Evolutionary conservation across 176 grass and related monocot genomes (phyloP).

Genomic region (Zea luxurians): DNA sequence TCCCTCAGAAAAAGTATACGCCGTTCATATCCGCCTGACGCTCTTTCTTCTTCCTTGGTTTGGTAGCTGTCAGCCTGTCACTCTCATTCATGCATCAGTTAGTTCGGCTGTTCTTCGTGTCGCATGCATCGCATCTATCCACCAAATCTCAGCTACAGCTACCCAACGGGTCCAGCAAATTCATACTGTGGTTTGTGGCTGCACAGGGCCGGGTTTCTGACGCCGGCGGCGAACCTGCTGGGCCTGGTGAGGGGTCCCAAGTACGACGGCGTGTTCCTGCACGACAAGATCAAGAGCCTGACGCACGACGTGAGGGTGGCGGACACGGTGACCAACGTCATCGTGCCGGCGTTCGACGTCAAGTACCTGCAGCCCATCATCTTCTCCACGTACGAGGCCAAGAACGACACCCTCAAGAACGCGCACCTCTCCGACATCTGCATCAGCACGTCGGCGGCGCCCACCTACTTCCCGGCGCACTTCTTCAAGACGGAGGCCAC

Average conservation of each 20-base stretch:
- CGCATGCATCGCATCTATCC: no score
- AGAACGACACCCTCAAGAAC: slow-evolving; percentile 36
- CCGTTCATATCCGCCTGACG: no score
- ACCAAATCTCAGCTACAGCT: no score
- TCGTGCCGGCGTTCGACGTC: slow-evolving; percentile 41
- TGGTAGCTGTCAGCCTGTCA: no score
- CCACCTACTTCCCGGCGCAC: slow-evolving; percentile 61
- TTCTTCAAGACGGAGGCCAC: slow-evolving; percentile 20
- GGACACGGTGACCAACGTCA: no score
- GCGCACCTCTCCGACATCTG: slow-evolving; percentile 68
- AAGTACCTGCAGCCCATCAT: slow-evolving; percentile 55
- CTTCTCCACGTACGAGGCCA: slow-evolving; percentile 62
- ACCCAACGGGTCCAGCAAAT: no score
- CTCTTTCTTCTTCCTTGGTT: no score
- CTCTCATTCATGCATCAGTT: no score
- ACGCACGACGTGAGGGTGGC: no score
- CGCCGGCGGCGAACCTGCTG: neutral
- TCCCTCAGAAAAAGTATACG: slow-evolving; percentile 28
- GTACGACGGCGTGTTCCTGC: slow-evolving; percentile 59
- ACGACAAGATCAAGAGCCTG: slow-evolving; percentile 37
- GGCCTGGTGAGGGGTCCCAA: slow-evolving; percentile 25
- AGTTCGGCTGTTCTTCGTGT: no score
- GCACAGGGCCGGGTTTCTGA: neutral
- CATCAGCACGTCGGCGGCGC: slow-evolving; percentile 72
- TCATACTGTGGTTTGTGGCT: no score